Percentiles rank a stretch among this genome's conserved stretches.
These are phyloP conservation scores for Fraxinus latifolia DNA, from an alignment of 305 asterid species.

Conservation along the genomic window DNA sequence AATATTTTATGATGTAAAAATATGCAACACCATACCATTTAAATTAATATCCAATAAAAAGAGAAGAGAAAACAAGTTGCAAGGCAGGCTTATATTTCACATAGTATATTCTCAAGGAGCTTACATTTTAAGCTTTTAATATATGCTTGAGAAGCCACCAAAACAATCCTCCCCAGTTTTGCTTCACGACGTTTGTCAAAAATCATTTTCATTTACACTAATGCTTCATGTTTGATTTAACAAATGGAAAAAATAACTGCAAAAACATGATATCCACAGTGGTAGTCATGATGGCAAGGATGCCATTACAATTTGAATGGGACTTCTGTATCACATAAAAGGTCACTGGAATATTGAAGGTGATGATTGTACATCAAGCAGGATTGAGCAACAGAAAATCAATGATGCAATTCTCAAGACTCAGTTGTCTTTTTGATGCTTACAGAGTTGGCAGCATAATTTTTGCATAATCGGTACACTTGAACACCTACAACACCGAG, in stretches of 20 bases:
- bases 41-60: neutral
- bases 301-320: neutral
- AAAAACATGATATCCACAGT: neutral
- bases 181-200: neutral
- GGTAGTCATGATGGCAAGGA: neutral
- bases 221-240: neutral
- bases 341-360: neutral
- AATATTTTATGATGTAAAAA: neutral
- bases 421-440: neutral
- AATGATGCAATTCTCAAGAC: neutral
- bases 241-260: neutral
- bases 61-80: neutral
- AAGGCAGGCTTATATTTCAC: neutral
- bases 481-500: neutral
- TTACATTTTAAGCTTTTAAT: neutral
- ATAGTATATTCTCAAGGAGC: neutral
- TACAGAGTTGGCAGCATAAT: neutral
- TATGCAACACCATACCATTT: neutral
- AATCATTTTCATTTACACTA: neutral
- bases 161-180: neutral
- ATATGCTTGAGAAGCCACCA: slow-evolving; percentile 7
- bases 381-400: neutral
- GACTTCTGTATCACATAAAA: neutral
- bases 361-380: neutral
- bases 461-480: neutral